Conservation (phyloP, 1,139 yeast species). For the Zygosaccharomyces sapae region DNA sequence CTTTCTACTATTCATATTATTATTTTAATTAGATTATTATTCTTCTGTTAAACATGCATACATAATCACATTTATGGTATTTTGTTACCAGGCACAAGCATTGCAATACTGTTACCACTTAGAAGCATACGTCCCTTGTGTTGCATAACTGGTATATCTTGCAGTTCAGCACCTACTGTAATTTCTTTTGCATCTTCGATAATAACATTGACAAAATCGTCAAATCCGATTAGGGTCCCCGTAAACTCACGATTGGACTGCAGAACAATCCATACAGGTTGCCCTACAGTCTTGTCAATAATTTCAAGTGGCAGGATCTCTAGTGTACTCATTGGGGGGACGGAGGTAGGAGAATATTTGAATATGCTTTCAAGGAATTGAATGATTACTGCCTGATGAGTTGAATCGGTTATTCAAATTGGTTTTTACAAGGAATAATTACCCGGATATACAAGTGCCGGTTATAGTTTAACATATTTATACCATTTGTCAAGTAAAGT, state of each 20-base stretch:
- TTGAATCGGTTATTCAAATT: not conserved
- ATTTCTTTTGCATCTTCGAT: constrained; percentile 73
- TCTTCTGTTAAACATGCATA: not conserved
- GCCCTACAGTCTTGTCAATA: constrained; percentile 83
- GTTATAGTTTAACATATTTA: not conserved
- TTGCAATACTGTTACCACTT: constrained; percentile 84
- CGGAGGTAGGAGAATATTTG: too few species aligned
- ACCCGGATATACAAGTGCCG: not conserved
- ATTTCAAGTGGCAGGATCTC: constrained; percentile 70
- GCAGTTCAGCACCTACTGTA: constrained; percentile 29
- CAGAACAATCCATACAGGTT: constrained; percentile 72
- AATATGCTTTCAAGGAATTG: too few species aligned
- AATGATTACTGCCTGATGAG: not conserved
- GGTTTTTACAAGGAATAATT: not conserved
- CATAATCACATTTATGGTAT: constrained; percentile 5
- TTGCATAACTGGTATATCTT: constrained; percentile 39
- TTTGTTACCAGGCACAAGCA: constrained; percentile 58
- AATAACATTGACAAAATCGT: constrained; percentile 91
- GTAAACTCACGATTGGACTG: constrained; percentile 72
- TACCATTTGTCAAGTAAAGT: too few species aligned
- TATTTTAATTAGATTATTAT: not conserved
- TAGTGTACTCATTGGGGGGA: constrained; percentile 1
- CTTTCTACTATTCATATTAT: not conserved
- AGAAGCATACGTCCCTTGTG: constrained; percentile 58
- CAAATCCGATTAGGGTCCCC: constrained; percentile 87